Percentiles rank a stretch among this genome's conserved stretches.
phyloP scores from a whole-genome alignment of 1,284 basidiomycete species.

The Xerocomus amazonicus region DNA sequence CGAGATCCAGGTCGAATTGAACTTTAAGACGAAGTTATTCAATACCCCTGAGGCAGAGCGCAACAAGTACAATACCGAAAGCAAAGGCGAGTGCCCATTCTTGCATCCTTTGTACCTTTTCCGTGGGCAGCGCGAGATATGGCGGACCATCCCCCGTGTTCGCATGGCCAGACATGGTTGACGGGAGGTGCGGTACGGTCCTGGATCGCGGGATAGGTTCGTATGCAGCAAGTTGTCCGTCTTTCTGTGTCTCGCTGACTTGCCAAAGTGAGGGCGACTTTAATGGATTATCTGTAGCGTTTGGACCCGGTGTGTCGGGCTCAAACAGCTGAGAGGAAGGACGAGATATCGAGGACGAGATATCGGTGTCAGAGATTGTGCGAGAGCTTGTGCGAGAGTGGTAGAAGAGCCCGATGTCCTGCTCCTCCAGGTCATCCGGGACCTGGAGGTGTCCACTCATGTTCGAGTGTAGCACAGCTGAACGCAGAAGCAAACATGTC shows the following conservation, averaged over 20 bases:
- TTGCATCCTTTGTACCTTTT: constrained; percentile 50
- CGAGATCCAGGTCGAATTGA: constrained; percentile 85
- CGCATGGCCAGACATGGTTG: constrained; percentile 3
- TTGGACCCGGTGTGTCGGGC: constrained; percentile 1
- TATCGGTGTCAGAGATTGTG: constrained; percentile 26
- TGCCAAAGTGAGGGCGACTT: constrained; percentile 29
- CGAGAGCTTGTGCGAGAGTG: constrained; percentile 26
- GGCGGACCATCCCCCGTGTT: constrained; percentile 7
- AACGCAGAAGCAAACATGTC: background rate
- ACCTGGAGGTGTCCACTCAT: constrained; percentile 15
- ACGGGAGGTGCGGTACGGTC: constrained; percentile 37
- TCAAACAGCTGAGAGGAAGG: constrained; percentile 12
- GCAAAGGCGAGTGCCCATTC: constrained; percentile 80
- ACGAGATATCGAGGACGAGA: constrained; percentile 19
- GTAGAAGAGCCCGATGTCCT: constrained; percentile 31
- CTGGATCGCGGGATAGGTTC: constrained; percentile 35
- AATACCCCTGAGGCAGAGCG: background rate
- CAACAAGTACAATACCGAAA: constrained; percentile 50
- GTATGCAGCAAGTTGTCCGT: constrained; percentile 5
- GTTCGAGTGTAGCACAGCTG: background rate
- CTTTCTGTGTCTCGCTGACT: constrained; percentile 13
- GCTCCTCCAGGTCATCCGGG: constrained; percentile 23
- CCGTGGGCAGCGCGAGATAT: constrained; percentile 42
- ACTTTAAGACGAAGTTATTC: constrained; percentile 40
- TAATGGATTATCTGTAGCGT: constrained; percentile 5